Base-by-base conservation (phyloP, 495 filamentous ascomycete species). In the Parmelia sp. region DNA sequence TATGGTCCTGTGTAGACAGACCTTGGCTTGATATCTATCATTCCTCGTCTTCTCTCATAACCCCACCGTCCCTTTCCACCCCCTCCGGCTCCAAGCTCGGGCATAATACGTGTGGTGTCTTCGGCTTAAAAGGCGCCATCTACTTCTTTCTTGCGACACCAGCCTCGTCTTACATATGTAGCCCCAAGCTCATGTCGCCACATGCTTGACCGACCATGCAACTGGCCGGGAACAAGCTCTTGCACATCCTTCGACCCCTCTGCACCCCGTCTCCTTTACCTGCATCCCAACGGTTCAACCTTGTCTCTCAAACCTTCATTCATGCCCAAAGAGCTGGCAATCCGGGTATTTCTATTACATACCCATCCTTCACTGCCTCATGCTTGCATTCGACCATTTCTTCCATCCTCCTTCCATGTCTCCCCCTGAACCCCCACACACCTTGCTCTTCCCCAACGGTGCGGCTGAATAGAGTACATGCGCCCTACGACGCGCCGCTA, bases 401-500 rank as follows among this genome's bases (percentile, higher is more conserved):
- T 12, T 53, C 25, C 0, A 5, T 10, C n/a, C n/a, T 25, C 44
- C n/a, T 31, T 19, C 25, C 27, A 31, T n/a, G n/a, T n/a, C n/a
- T n/a, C 25, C 27, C 12, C 49, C 1, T 5, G 25, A 19, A 14
- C 49, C 49, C 49, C 51, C 51, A 55, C 29, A 3, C 17, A 55
- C 21, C 9, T 10, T 55, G 14, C 51, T 33, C 29, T 33, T 33
- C 51, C 29, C 51, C 9, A 55, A 21, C 25, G 10, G 17, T 55
- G 51, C 27, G 14, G 49, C 49, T 53, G 15, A 55, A 8, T 55
- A 44, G 1, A 33, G 6, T 33, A 39, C 42, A 63, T 35, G 37
- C 35, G 44, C 61, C 14, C 53, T 63, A 33, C 37, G 27, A 57
- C 45, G 39, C 39, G 56, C 56, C 53, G 61, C 61, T 63, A 57